These are phyloP conservation scores for Pseudogymnoascus sp. DNA, from an alignment of 2,329 filamentous ascomycete species.

Conservation along the genomic window DNA sequence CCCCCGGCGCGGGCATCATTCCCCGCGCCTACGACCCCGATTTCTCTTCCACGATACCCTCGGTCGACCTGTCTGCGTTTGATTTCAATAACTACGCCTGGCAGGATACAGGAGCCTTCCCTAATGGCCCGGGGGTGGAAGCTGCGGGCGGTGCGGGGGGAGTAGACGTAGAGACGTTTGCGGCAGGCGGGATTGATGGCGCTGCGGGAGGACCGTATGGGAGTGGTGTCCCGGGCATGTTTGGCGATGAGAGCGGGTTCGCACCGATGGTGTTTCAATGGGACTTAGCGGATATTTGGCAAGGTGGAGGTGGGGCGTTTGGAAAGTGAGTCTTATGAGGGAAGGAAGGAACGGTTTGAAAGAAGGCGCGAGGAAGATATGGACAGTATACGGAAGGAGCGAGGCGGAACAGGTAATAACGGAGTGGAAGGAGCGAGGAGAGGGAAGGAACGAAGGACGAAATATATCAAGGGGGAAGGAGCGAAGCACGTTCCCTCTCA, in stretches of 20 bases:
- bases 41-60: not conserved
- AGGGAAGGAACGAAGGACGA: not conserved
- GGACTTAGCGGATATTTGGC: conserved; percentile 9
- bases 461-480: not conserved
- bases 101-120: not conserved
- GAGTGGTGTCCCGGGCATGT: not conserved
- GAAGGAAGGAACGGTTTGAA: not conserved
- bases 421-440: not conserved
- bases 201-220: not conserved
- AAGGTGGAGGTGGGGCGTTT: not conserved
- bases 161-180: not conserved
- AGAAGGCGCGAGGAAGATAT: not conserved
- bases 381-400: not conserved
- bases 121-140: not conserved
- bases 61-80: not conserved
- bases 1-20: not conserved
- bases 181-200: not conserved
- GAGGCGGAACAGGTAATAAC: not conserved
- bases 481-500: not conserved
- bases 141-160: not conserved
- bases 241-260: not conserved
- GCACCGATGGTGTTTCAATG: conserved; percentile 6
- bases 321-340: not conserved
- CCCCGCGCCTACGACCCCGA: not conserved
- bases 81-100: not conserved